Evolutionary conservation across 106 monocot genomes (phyloP).

Genomic region (Triglochin maritima): DNA sequence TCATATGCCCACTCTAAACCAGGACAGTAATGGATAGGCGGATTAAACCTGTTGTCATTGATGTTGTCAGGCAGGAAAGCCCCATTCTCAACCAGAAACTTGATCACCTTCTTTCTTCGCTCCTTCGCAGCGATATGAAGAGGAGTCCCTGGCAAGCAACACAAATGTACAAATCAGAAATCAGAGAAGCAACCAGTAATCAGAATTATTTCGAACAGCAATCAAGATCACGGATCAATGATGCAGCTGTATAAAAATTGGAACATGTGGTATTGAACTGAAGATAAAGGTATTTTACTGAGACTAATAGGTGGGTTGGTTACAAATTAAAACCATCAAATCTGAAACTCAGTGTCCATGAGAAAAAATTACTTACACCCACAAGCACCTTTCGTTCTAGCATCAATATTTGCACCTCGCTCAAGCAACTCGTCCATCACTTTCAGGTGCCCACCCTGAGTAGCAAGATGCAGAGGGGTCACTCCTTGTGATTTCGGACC

Average conservation of each 20-base stretch:
- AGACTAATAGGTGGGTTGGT: not conserved
- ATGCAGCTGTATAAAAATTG: too few relatives aligned
- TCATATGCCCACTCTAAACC: slow-evolving; percentile 99
- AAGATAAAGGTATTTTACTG: not conserved
- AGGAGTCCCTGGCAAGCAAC: slow-evolving; percentile 65
- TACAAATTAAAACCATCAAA: not conserved
- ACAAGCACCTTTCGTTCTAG: slow-evolving; percentile 94
- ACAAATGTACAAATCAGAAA: not conserved
- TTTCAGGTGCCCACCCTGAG: slow-evolving; percentile 89
- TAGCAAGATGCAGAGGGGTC: slow-evolving; percentile 96
- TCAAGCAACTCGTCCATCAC: slow-evolving; percentile 93
- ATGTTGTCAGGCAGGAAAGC: slow-evolving; percentile 85
- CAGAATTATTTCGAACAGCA: not conserved
- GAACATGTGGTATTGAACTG: too few relatives aligned
- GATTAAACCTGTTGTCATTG: slow-evolving; percentile 78
- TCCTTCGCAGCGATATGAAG: slow-evolving; percentile 90
- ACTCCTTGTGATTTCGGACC: slow-evolving; percentile 83
- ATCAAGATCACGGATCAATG: too few relatives aligned
- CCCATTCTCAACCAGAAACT: slow-evolving; percentile 85
- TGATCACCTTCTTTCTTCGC: slow-evolving; percentile 71
- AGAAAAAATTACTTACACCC: slow-evolving; percentile 56
- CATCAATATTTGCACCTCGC: slow-evolving; percentile 91
- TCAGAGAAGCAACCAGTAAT: not conserved
- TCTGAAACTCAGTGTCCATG: not conserved
- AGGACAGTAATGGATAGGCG: slow-evolving; percentile 91